Evolutionary conservation across 2,329 filamentous ascomycete genomes (phyloP), one percentile per base, ranked within the genome.

Genomic region (Aspergillus pseudoviridinutans): DNA sequence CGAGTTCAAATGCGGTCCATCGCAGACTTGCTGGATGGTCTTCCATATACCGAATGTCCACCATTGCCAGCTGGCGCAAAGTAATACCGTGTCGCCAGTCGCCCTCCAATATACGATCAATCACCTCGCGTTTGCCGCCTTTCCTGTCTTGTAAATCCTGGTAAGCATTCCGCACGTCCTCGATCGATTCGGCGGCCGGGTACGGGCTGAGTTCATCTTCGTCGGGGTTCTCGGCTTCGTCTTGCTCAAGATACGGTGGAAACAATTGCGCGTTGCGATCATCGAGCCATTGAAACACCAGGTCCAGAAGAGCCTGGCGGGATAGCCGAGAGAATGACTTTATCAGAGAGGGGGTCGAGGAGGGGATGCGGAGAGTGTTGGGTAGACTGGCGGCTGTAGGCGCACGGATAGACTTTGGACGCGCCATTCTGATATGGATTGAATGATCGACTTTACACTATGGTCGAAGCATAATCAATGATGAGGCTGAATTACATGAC

Each of bases 281-380:
- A 57, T 88, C 84, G 3, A 95, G 84, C 91, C 91, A 96, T 76
- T 88, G 83, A 24, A 92, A 80, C 0, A 84, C 88, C 8, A 96
- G 81, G 0, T 86, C 84, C 27, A 94, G 76, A 24, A 96, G 82
- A 0, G 89, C 86, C 50, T 86, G 78, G 52, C 91, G 86, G 1
- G 90, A 88, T 20, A 95, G 81, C 55, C 87, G 87, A 59, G 79
- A 82, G 51, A 96, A 80, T 44, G 83, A 80, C 71, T 89, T 91
- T 62, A 82, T 72, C 51, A 91, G 82, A 29, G 85, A 79, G 49
- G 83, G 78, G 68, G 87, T 88, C 58, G 83, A 79, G 8, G 88
- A 79, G 57, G 86, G 82, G 67, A 93, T 82, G 65, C 86, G 86
- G 62, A 91, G 80, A 28, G 84, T 82, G 52, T 89, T 87, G n/a